Conservation (phyloP, 2,329 filamentous ascomycete species). For the Ophiostoma pallidulum region DNA sequence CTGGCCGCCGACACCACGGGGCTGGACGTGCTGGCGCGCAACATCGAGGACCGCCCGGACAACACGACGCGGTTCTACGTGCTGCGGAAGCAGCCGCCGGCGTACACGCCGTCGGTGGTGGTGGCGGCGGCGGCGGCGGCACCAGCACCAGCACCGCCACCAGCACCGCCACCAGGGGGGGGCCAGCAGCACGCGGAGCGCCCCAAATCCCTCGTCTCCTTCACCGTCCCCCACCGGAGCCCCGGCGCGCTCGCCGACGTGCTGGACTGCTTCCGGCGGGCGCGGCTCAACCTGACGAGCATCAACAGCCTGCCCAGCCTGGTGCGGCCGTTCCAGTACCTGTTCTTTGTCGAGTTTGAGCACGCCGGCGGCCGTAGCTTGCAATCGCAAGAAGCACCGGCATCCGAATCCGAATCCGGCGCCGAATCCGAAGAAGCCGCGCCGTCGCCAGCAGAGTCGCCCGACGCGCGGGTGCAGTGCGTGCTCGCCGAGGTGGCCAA, state of each 20-base stretch:
- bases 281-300: conserved; percentile 73
- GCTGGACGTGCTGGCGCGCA: conserved; percentile 57
- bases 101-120: not conserved
- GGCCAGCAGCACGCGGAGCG: too few species aligned
- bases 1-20: conserved; percentile 61
- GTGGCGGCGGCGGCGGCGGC: not conserved
- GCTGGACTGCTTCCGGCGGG: conserved; percentile 65
- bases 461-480: conserved; percentile 46
- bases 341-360: conserved; percentile 89
- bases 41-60: conserved; percentile 63
- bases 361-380: too few species aligned
- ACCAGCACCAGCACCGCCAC: too few species aligned
- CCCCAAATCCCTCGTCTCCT: conserved; percentile 67
- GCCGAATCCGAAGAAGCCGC: not conserved
- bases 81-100: conserved; percentile 29
- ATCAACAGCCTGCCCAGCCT: conserved; percentile 81
- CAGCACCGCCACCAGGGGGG: too few species aligned
- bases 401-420: too few species aligned
- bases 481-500: conserved; percentile 49
- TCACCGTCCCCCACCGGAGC: conserved; percentile 66
- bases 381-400: too few species aligned
- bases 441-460: conserved; percentile 26
- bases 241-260: conserved; percentile 79
- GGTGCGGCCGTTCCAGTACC: conserved; percentile 71
- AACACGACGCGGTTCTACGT: conserved; percentile 77